These are phyloP conservation scores for Yueomyces sp. DNA, from an alignment of 805 yeast species.

Conservation along the genomic window DNA sequence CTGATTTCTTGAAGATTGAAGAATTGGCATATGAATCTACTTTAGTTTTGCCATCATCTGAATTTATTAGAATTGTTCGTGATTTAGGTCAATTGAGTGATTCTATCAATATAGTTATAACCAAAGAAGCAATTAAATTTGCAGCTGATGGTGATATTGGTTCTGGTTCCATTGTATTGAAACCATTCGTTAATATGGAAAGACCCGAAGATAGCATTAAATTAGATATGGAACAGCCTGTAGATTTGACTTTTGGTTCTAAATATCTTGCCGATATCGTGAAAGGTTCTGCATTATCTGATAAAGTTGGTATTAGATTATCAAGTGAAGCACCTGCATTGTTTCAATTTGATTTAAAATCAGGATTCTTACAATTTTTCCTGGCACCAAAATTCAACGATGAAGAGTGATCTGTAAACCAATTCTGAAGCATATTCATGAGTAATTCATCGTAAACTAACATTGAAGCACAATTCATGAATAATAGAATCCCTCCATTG, in stretches of 20 bases:
- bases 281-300: slow-evolving; percentile 73
- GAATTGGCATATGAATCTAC: slow-evolving; percentile 85
- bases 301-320: slow-evolving; percentile 68
- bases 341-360: slow-evolving; percentile 73
- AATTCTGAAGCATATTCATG: too few species aligned
- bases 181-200: slow-evolving; percentile 74
- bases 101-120: slow-evolving; percentile 70
- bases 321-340: slow-evolving; percentile 88
- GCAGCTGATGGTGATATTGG: slow-evolving; percentile 87
- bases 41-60: slow-evolving; percentile 75
- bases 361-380: slow-evolving; percentile 90
- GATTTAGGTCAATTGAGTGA: slow-evolving; percentile 82
- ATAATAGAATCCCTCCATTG: too few species aligned
- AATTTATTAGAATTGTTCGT: slow-evolving; percentile 79
- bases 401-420: slow-evolving; percentile 38
- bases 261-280: slow-evolving; percentile 84
- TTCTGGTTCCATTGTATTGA: slow-evolving; percentile 71
- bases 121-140: slow-evolving; percentile 86
- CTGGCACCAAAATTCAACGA: slow-evolving; percentile 97
- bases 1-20: slow-evolving; percentile 85
- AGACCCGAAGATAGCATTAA: slow-evolving; percentile 61
- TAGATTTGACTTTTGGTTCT: slow-evolving; percentile 79
- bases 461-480: too few species aligned
- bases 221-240: slow-evolving; percentile 76
- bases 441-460: too few species aligned